Evolutionary conservation across 148 eudicot species (phyloP).

Genomic region (Rhododendron williamsianum): DNA sequence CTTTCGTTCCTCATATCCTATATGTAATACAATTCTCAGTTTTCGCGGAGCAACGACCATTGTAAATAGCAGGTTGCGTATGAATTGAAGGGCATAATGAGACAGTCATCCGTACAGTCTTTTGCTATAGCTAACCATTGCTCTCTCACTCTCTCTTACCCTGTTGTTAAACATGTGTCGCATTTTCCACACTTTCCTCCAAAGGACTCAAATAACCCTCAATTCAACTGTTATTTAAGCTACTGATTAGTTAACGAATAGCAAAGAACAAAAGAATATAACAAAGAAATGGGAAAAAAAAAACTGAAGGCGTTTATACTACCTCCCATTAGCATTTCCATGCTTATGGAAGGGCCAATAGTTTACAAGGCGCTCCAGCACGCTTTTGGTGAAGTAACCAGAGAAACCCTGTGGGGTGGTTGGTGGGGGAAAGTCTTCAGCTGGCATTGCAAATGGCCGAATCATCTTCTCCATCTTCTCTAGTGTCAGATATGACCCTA

Average conservation of each 20-base stretch:
- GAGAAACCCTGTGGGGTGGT: conserved; percentile 71
- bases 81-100: not conserved
- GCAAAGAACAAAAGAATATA: not conserved
- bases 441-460: conserved; percentile 94
- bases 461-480: conserved; percentile 84
- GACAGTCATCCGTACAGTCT: not conserved
- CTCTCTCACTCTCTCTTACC: not conserved
- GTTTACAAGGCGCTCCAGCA: conserved; percentile 83
- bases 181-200: not conserved
- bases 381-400: conserved; percentile 90
- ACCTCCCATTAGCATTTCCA: conserved; percentile 45
- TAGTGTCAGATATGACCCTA: conserved; percentile 67
- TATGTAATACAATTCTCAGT: not conserved
- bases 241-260: not conserved
- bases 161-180: not conserved
- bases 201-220: not conserved
- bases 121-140: not conserved
- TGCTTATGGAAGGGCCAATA: conserved; percentile 90
- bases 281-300: not conserved
- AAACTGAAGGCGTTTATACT: not conserved
- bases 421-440: conserved; percentile 94
- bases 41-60: not conserved
- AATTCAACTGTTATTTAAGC: not conserved
- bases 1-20: not conserved
- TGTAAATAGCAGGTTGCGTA: not conserved